Conservation (phyloP, 257 asterid species). For the Salvia rosmarinus region DNA sequence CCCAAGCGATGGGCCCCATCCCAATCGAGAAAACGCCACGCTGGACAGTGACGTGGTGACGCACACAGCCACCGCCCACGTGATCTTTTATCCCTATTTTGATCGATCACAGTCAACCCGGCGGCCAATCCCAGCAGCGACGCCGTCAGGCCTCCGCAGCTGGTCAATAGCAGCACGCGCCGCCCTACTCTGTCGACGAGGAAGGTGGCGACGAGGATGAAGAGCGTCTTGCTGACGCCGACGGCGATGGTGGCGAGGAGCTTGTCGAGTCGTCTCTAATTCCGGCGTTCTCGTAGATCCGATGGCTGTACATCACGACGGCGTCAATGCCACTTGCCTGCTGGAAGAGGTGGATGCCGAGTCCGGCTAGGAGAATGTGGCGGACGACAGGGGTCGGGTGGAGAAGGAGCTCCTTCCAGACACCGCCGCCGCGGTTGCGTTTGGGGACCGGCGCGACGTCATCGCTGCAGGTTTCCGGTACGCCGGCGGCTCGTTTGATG, state of each 20-base stretch:
- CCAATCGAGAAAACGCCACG: slow-evolving; percentile 45
- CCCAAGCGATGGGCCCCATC: slow-evolving; percentile 51
- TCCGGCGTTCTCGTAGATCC: slow-evolving; percentile 43
- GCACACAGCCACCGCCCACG: too few species aligned
- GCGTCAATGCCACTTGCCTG: too few species aligned
- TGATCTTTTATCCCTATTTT: too few species aligned
- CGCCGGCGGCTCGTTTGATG: slow-evolving; percentile 39
- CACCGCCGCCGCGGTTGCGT: slow-evolving; percentile 27
- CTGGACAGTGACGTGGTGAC: slow-evolving; percentile 13
- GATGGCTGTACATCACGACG: slow-evolving; percentile 42
- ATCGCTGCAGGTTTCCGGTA: slow-evolving; percentile 17
- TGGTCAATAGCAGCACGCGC: too few species aligned
- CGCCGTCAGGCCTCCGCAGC: too few species aligned
- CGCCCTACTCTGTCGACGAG: too few species aligned
- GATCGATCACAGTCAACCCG: too few species aligned
- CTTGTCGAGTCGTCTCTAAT: slow-evolving; percentile 22
- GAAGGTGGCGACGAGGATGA: too few species aligned
- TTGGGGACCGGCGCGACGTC: slow-evolving; percentile 28
- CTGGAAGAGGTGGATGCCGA: slow-evolving; percentile 49
- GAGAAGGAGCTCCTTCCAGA: slow-evolving; percentile 44
- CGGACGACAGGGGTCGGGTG: slow-evolving; percentile 34
- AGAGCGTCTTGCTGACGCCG: too few species aligned
- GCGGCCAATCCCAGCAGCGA: too few species aligned
- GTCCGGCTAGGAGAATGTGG: slow-evolving; percentile 37
- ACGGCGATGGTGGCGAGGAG: slow-evolving; percentile 48